phyloP scores from a whole-genome alignment of 169 alveolate genomes.

The Theileria parva region DNA sequence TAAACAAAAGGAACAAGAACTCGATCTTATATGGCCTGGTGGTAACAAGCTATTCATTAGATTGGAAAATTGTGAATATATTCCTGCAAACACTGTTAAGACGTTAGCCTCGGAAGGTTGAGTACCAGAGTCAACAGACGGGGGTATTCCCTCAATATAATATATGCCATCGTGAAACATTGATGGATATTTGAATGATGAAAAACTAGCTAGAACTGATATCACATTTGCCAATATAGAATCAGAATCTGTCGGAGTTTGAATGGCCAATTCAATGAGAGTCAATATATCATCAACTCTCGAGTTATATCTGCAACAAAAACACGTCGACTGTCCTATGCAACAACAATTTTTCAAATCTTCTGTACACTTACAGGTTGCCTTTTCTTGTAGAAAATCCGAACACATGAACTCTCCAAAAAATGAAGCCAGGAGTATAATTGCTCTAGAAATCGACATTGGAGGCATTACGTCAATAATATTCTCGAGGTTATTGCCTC shows the following conservation, averaged over 20 bases:
- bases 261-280: background rate
- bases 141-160: background rate
- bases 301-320: slow-evolving; percentile 13
- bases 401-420: slow-evolving; percentile 17
- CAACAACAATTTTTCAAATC: slow-evolving; percentile 20
- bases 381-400: slow-evolving; percentile 2
- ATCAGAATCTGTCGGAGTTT: slow-evolving; percentile 10
- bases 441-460: slow-evolving; percentile 10
- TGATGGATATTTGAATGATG: background rate
- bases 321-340: background rate
- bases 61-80: background rate
- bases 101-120: background rate
- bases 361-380: slow-evolving; percentile 5
- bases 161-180: background rate
- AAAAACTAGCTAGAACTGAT: slow-evolving; percentile 11
- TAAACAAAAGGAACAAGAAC: background rate
- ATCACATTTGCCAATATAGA: slow-evolving; percentile 12
- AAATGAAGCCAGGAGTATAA: slow-evolving; percentile 15
- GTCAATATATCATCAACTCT: slow-evolving; percentile 18
- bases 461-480: slow-evolving; percentile 16
- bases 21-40: background rate
- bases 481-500: slow-evolving; percentile 1
- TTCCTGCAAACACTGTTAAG: background rate
- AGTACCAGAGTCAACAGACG: background rate
- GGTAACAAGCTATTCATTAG: background rate